Percentiles rank a stretch among this genome's conserved stretches.
Conservation (phyloP, 495 filamentous ascomycete species). For the Choiromyces venosus region DNA sequence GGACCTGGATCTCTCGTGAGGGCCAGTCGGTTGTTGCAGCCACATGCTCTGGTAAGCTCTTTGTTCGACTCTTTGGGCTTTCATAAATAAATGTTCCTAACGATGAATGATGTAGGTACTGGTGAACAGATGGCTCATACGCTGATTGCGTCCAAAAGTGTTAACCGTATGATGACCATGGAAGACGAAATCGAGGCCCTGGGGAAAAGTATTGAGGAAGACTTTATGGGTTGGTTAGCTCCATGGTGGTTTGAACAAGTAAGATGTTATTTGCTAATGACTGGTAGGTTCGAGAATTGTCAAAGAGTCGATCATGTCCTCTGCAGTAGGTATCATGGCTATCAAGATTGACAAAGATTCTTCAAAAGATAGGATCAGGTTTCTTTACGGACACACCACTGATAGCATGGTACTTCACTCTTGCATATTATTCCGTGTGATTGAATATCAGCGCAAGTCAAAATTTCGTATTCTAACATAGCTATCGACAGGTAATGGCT, state of each 20-base stretch:
- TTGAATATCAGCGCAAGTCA: neutral
- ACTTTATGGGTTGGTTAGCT: slow-evolving; percentile 41
- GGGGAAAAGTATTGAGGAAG: slow-evolving; percentile 37
- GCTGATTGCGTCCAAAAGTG: slow-evolving; percentile 43
- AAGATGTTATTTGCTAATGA: neutral
- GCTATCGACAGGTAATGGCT: slow-evolving; percentile 33
- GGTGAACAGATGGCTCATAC: slow-evolving; percentile 97
- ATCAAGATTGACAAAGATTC: slow-evolving; percentile 38
- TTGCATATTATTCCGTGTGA: neutral
- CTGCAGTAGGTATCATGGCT: slow-evolving; percentile 41
- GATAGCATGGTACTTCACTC: slow-evolving; percentile 41
- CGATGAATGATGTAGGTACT: slow-evolving; percentile 53
- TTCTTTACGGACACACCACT: slow-evolving; percentile 42
- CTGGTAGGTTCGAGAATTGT: slow-evolving; percentile 37
- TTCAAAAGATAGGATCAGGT: slow-evolving; percentile 34
- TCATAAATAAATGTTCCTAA: neutral
- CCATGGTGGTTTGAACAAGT: neutral
- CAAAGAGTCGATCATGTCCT: slow-evolving; percentile 37
- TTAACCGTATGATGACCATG: slow-evolving; percentile 36
- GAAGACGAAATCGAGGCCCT: slow-evolving; percentile 39
- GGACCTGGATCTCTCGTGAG: slow-evolving; percentile 51
- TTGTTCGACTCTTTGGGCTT: neutral
- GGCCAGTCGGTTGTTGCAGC: slow-evolving; percentile 36
- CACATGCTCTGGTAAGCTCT: slow-evolving; percentile 37
- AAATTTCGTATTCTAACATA: slow-evolving; percentile 7